phyloP scores from a whole-genome alignment of 106 monocot genomes.

The Agapanthus africanus region DNA sequence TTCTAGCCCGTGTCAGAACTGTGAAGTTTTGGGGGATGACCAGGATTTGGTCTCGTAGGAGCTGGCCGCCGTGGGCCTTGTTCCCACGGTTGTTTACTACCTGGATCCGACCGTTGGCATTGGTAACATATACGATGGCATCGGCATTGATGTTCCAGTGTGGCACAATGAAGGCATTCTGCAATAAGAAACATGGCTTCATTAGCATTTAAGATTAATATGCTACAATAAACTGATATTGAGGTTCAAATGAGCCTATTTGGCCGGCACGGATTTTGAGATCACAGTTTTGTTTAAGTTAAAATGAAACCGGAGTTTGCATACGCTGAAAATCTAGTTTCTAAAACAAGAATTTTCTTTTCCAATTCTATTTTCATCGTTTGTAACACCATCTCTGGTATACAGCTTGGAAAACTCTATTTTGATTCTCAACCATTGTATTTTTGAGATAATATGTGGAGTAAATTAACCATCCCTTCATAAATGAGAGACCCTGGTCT shows the following conservation, averaged over 20 bases:
- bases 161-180: not conserved
- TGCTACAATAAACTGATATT: slow-evolving; percentile 17
- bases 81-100: slow-evolving; percentile 11
- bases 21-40: slow-evolving; percentile 24
- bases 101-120: slow-evolving; percentile 12
- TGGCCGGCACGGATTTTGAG: not conserved
- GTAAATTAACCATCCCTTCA: no score
- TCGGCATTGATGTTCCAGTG: slow-evolving; percentile 23
- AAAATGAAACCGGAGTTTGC: no score
- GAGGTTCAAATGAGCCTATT: slow-evolving; percentile 27
- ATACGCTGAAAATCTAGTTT: no score
- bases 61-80: slow-evolving; percentile 5
- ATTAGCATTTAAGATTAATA: slow-evolving; percentile 20
- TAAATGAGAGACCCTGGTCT: no score
- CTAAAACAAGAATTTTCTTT: no score
- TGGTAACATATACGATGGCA: slow-evolving; percentile 15
- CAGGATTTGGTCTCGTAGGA: slow-evolving; percentile 15
- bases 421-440: not conserved
- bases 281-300: not conserved
- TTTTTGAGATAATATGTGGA: no score
- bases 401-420: not conserved
- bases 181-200: not conserved
- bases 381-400: no score
- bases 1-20: slow-evolving; percentile 1
- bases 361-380: no score